Percentiles rank a stretch among this genome's conserved stretches.
These are phyloP conservation scores for Helenozyma baotianmanensis DNA, from an alignment of 805 yeast genomes.

Conservation along the genomic window DNA sequence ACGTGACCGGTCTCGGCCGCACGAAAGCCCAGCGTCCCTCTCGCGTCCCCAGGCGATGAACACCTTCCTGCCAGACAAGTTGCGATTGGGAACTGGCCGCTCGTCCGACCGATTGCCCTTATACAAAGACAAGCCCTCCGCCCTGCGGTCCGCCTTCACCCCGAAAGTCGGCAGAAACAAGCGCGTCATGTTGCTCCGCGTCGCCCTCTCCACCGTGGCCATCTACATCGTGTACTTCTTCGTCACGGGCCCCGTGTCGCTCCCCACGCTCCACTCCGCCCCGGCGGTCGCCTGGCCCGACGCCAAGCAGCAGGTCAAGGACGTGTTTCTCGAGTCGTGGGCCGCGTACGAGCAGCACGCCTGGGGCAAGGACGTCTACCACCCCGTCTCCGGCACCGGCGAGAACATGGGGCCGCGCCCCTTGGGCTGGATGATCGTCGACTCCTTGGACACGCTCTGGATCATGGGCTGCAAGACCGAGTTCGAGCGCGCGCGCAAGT, in stretches of 20 bases:
- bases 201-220: slow-evolving; percentile 8
- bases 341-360: slow-evolving; percentile 66
- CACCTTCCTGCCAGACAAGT: slow-evolving; percentile 7
- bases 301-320: slow-evolving; percentile 54
- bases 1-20: too few relatives aligned
- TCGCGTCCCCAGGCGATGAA: slow-evolving; percentile 6
- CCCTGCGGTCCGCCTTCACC: slow-evolving; percentile 5
- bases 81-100: too few relatives aligned
- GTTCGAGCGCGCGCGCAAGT: slow-evolving; percentile 56
- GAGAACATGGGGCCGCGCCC: slow-evolving; percentile 77
- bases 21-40: too few relatives aligned
- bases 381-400: slow-evolving; percentile 59
- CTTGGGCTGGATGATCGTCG: slow-evolving; percentile 91
- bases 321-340: slow-evolving; percentile 77
- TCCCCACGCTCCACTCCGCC: slow-evolving; percentile 1
- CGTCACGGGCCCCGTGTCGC: neutral
- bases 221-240: slow-evolving; percentile 11
- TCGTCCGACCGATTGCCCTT: slow-evolving; percentile 7
- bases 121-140: slow-evolving; percentile 16
- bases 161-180: slow-evolving; percentile 4
- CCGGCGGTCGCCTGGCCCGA: slow-evolving; percentile 34
- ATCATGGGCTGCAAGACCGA: slow-evolving; percentile 70
- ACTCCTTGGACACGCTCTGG: slow-evolving; percentile 76
- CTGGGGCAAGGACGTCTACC: slow-evolving; percentile 80
- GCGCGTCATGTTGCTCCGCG: slow-evolving; percentile 13